These are phyloP conservation scores for Nematodospora anomalae DNA, from an alignment of 1,139 yeast species.

Conservation along the genomic window DNA sequence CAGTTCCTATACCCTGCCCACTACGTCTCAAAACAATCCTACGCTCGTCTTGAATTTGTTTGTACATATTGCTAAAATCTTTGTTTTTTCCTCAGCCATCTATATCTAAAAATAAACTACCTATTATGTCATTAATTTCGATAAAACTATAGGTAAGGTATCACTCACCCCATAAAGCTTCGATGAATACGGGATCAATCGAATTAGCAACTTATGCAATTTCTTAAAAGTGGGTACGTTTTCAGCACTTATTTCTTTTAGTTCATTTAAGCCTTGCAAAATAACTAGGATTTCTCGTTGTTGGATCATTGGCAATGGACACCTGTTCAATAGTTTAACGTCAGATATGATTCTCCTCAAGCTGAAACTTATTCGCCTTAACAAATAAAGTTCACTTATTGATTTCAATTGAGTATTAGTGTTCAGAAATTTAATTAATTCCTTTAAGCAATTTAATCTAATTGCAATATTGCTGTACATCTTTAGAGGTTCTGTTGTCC, in stretches of 20 bases:
- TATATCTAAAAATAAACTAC: too few relatives aligned
- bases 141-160: constrained; percentile 10
- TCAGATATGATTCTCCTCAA: constrained; percentile 40
- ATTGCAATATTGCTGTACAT: constrained; percentile 26
- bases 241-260: constrained; percentile 8
- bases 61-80: too few relatives aligned
- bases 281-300: constrained; percentile 31
- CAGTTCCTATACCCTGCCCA: too few relatives aligned
- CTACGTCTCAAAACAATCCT: too few relatives aligned
- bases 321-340: constrained; percentile 25
- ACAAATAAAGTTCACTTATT: constrained; percentile 24
- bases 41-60: too few relatives aligned
- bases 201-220: constrained; percentile 24
- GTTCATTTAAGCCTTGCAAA: constrained; percentile 25
- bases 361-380: constrained; percentile 33
- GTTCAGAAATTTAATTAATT: constrained; percentile 29
- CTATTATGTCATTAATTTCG: background rate
- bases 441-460: constrained; percentile 32
- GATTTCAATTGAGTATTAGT: constrained; percentile 17
- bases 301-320: constrained; percentile 41
- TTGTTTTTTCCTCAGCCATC: too few relatives aligned
- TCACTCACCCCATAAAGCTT: constrained; percentile 20
- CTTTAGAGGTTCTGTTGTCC: constrained; percentile 31
- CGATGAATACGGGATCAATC: constrained; percentile 26
- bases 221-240: constrained; percentile 13